These are phyloP conservation scores for barrel medic (Medicago truncatula) DNA, from an alignment of 306 rosid genomes.

Conservation along the genomic window DNA sequence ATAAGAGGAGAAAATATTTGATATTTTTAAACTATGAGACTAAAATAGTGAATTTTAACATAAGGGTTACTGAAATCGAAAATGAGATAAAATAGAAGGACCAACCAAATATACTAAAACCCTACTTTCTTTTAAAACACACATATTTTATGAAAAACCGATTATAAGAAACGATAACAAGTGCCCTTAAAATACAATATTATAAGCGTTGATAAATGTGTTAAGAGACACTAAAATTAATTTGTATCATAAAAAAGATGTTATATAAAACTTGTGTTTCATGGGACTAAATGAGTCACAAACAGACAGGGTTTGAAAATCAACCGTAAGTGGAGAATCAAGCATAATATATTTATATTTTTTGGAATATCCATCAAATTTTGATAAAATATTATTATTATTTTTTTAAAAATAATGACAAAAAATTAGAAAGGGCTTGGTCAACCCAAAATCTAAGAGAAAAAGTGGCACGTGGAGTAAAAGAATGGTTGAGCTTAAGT, in stretches of 20 bases:
- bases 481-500: constrained; percentile 43
- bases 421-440: constrained; percentile 25
- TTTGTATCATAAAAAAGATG: not conserved
- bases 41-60: too few species aligned
- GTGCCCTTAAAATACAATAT: too few species aligned
- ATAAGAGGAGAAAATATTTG: too few species aligned
- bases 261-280: not conserved
- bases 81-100: too few species aligned
- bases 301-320: constrained; percentile 2
- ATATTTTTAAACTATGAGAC: too few species aligned
- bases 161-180: too few species aligned
- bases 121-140: too few species aligned
- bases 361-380: not conserved
- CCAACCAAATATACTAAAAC: too few species aligned
- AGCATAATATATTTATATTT: not conserved
- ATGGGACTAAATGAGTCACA: not conserved
- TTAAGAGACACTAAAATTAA: not conserved
- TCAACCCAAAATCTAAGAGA: constrained; percentile 45
- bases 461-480: constrained; percentile 20
- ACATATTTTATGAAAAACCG: too few species aligned
- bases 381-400: not conserved
- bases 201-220: too few species aligned
- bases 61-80: too few species aligned
- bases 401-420: not conserved
- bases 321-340: not conserved